Evolutionary conservation across 2,329 filamentous ascomycete genomes (phyloP), one percentile per base, ranked within the genome.

Genomic region (Cyphellophora attinorum): DNA sequence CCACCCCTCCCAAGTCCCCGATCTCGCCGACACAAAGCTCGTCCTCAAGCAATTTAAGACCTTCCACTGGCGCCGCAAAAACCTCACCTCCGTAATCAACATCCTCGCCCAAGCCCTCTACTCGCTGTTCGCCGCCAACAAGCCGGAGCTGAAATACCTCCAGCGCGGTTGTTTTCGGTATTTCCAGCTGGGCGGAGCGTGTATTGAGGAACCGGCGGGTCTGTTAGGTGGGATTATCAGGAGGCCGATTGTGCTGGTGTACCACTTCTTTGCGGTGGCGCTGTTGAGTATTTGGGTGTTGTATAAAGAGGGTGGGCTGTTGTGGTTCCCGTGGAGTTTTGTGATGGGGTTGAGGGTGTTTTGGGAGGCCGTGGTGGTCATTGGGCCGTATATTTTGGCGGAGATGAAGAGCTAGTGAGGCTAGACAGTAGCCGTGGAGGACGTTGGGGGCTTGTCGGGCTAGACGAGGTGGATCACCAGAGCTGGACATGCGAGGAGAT

Each of bases 91-190:
- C 34, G 88, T 94, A 48, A 91, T 98, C 69, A 98, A 98, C 60
- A 93, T 96, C 49, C 77, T 98, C n/a, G 89, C 91, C 2, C 84
- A 91, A 67, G 88, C 91, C 0, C 72, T 98, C 2, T 98, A 98
- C 64, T 69, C 74, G 19, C 74, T 98, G 10, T 98, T 96, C 56
- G 85, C 89, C 11, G 91, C 89, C 33, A 70, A 93, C 55, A 70
- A 68, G 69, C 55, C 33, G 56, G 46, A 88, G 53, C 75, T 96
- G 34, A 75, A 74, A 45, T 78, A 82, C 35, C 76, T 98, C 29
- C 86, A 93, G 62, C 72, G 72, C 46, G 91, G 91, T 31, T 98
- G 91, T 65, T 96, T 96, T 65, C 67, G 72, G 18, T 98, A 98
- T 62, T 98, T 98, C 65, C 70, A 85, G 55, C 69, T 68, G 19